Base-by-base conservation (phyloP, 129 eudicot species). In the Logfia minima region DNA sequence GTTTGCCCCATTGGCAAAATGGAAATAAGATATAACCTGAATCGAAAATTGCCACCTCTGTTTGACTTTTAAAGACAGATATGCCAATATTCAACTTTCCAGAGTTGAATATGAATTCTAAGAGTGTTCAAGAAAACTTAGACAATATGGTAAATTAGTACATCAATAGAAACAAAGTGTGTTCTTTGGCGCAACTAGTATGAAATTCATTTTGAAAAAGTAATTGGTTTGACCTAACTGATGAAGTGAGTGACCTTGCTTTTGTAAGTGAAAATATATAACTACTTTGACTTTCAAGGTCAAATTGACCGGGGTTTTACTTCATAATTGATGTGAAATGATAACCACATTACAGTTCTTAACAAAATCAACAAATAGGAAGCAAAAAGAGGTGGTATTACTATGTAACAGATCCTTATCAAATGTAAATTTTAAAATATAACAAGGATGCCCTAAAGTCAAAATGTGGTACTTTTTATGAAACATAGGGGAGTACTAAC, bases 401-500 rank as follows among this genome's bases (percentile, higher is more conserved):
- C 53, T 13, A 45, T 45, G 53, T 45, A 45, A 45, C 18, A 4
- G 53, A 45, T 45, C 53, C 4, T 60, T 60, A 19, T 43, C 79
- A 26, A 24, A 62, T 62, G 17, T 37, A 24, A 16, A 63, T 17
- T 63, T 41, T n/a, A 13, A 26, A 18, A 75, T 24, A 45, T n/a
- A 45, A 62, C 23, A n/a, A 29, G n/a, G 61, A 10, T 74, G 72
- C 29, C 62, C 70, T 19, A 61, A 61, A 28, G 72, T 64, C 34
- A 64, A 63, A 31, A 65, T 32, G 62, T 29, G 48, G 35, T 29
- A 48, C 21, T 72, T 72, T 64, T 35, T 32, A 56, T 10, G 39
- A 79, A 80, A 48, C 4, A 14, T 9, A 64, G 65, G 70, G 43
- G 60, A 18, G 34, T 29, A 34, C 71, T 21, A 70, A 87, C 98